Conservation (phyloP, 768 basidiomycete genomes). For the Krasilnikovozyma curviuscula region DNA sequence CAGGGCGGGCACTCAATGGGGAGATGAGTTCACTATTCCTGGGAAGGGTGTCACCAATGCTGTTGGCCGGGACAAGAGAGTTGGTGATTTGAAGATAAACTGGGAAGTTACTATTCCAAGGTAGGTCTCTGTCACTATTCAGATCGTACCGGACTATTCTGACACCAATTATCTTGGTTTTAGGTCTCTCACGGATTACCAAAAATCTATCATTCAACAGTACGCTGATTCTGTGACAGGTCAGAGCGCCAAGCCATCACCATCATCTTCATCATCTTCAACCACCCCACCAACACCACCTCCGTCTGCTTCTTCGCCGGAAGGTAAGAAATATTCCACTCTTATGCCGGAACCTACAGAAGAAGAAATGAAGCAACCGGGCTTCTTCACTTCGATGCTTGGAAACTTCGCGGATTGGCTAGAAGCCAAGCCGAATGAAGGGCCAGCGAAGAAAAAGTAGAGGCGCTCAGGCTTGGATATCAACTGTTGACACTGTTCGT, state of each 20-base stretch:
- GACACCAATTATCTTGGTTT: neutral
- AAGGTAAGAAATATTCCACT: no score
- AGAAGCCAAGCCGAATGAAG: no score
- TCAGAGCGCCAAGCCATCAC: neutral
- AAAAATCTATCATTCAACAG: slow-evolving; percentile 2
- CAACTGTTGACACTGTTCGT: no score
- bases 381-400: no score
- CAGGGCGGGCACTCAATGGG: slow-evolving; percentile 81
- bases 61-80: slow-evolving; percentile 45
- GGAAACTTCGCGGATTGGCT: no score
- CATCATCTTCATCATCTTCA: neutral
- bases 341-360: no score
- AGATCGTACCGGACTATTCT: neutral
- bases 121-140: slow-evolving; percentile 32
- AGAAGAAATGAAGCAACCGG: no score
- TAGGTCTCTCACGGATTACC: slow-evolving; percentile 7
- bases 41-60: slow-evolving; percentile 58
- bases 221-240: slow-evolving; percentile 4
- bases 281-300: no score
- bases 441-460: no score
- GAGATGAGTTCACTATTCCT: slow-evolving; percentile 89
- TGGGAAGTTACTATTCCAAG: slow-evolving; percentile 78
- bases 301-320: no score
- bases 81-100: slow-evolving; percentile 44
- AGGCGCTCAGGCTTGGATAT: no score